These are phyloP conservation scores for Sphagnum tenellum DNA, from an alignment of 225 moss, liverwort and hornwort species.

Conservation along the genomic window DNA sequence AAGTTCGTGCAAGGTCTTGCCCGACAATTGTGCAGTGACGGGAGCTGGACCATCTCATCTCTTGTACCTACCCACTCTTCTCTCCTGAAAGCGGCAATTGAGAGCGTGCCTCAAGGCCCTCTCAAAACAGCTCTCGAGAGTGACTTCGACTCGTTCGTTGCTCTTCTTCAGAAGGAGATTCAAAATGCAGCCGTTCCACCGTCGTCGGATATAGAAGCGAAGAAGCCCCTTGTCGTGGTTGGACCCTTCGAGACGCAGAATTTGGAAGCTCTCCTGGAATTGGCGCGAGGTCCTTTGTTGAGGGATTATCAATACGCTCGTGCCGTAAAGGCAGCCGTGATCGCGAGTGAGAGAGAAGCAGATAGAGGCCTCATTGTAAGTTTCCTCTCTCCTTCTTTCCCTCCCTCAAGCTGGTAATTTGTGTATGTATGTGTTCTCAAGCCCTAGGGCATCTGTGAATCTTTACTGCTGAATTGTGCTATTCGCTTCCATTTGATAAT, in stretches of 20 bases:
- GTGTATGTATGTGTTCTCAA: too few relatives aligned
- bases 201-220: not conserved
- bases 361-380: not conserved
- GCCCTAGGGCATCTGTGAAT: too few relatives aligned
- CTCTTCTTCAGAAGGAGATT: not conserved
- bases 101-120: constrained; percentile 3
- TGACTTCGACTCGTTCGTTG: constrained; percentile 2
- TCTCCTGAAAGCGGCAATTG: constrained; percentile 3
- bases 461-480: too few relatives aligned
- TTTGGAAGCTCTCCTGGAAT: constrained; percentile 7
- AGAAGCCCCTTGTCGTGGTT: not conserved
- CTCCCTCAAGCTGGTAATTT: too few relatives aligned
- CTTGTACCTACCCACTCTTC: not conserved
- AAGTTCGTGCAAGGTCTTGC: constrained; percentile 6
- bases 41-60: not conserved
- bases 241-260: not conserved
- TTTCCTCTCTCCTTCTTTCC: too few relatives aligned
- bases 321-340: constrained; percentile 46
- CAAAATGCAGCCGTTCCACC: not conserved
- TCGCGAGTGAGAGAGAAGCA: constrained; percentile 18
- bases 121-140: constrained; percentile 1
- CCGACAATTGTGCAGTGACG: constrained; percentile 7
- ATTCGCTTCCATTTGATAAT: too few relatives aligned
- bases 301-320: constrained; percentile 29
- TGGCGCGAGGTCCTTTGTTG: constrained; percentile 27